Evolutionary conservation across 176 grass and related monocot genomes (phyloP), one percentile per base, ranked within the genome.

Genomic region (Oryza meyeriana): DNA sequence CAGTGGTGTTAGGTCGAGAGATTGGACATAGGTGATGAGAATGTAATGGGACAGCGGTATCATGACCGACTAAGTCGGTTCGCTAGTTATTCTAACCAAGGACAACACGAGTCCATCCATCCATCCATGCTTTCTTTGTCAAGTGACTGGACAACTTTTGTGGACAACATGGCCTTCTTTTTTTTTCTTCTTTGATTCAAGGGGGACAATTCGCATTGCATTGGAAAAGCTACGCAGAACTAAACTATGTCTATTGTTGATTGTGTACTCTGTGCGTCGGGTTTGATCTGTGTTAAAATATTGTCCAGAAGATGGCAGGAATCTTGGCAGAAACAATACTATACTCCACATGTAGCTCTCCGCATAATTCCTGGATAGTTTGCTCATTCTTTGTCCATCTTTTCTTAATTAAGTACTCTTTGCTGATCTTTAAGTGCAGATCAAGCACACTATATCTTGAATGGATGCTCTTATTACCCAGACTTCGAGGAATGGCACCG

Each of bases 1-100:
- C 20, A 30, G 34, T 71, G 33, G 77, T 85, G 87, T 85, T 89
- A 85, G 88, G 88, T 85, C 65, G 32, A 71, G 65, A 81, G 9
- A 33, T 65, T 81, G 58, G 70, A 69, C 75, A 79, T 16, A 75
- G 39, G 32, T 41, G 68, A 66, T 36, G 39, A 40, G 55, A 71
- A 77, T 81, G 55, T 63, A 85, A 76, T 63, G 73, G 55, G 87
- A 89, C 52, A 89, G 40, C 77, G 78, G 42, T 62, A 3, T 39
- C 77, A 75, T 63, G 87, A 13, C 66, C 64, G 32, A 69, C 69
- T 84, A 61, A 45, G 81, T 74, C 61, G 69, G 34, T n/a, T 84
- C 26, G 45, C 20, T 67, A 28, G 3, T 66, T 59, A 66, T 84
- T 68, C 35, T 89, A 34, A 41, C 69, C 27, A 40, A 42, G 44